Base-by-base conservation (phyloP, 148 eudicot genomes). In the Rhododendron williamsianum region DNA sequence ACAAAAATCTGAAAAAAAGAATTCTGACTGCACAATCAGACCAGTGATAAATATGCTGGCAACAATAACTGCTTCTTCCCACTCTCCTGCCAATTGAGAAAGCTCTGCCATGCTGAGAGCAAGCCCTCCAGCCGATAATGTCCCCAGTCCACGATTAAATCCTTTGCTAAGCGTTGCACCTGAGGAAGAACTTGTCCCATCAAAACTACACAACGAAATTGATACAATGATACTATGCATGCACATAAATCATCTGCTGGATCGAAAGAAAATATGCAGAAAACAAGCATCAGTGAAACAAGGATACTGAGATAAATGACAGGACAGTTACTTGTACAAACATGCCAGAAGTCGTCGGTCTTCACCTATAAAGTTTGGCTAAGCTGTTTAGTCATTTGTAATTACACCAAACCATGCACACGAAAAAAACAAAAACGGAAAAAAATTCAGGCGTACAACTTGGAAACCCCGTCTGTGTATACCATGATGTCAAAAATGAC, bases 151-250 rank as follows among this genome's bases (percentile, higher is more conserved):
- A 71, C 98, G 94, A 84, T 95, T 95, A 86, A 94, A 93, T 76
- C 95, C 98, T 88, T 95, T 94, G 89, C 95, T 94, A 78, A 95
- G 91, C 25, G 98, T 93, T 81, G 98, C 95, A 65, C 96, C 98
- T 93, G 86, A 38, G 88, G 21, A 76, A 71, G 23, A 80, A 71
- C 54, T 25, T 41, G 67, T 41, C 19, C 25, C 15, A 83, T 83
- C 4, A 36, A 48, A 54, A 71, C 30, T 21, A 83, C 43, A 48
- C 71, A 82, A 33, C 21, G 30, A 38, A 49, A 25, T 80, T 2
- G 9, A 51, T 80, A 7, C 23, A 49, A 49, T 11, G 13, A 11
- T 35, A 35, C 43, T 23, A 7, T 3, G 18, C n/a, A 38, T 6
- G 5, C 79, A 18, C 30, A 27, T 80, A 80, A 36, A 25, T 25